phyloP scores from a whole-genome alignment of 345 rosid genomes.

The Toxicodendron radicans region DNA sequence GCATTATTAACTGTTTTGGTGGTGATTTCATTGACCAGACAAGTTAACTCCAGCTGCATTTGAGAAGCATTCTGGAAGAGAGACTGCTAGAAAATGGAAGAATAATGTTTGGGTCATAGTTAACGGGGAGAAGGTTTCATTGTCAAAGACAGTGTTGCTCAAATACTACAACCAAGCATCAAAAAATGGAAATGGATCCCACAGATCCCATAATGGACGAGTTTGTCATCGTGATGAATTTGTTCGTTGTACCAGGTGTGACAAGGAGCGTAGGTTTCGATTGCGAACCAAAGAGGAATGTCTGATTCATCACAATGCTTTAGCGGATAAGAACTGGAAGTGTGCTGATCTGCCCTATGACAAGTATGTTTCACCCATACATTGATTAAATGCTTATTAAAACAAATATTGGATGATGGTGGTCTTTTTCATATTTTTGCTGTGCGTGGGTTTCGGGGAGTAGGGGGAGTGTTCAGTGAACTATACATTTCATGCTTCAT shows the following conservation, averaged over 20 bases:
- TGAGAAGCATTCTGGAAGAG: slow-evolving; percentile 99
- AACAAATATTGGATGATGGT: neutral
- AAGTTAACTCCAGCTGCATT: slow-evolving; percentile 97
- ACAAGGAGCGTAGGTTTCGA: slow-evolving; percentile 87
- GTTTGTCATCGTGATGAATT: slow-evolving; percentile 86
- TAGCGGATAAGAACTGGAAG: slow-evolving; percentile 72
- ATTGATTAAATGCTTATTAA: slow-evolving; percentile 1
- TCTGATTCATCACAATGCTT: slow-evolving; percentile 79
- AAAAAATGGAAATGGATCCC: slow-evolving; percentile 62
- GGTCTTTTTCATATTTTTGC: no score
- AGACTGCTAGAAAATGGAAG: slow-evolving; percentile 98
- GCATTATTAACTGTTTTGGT: slow-evolving; percentile 25
- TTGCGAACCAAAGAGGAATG: slow-evolving; percentile 79
- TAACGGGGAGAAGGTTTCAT: slow-evolving; percentile 87
- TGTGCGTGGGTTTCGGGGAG: no score
- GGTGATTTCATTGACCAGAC: slow-evolving; percentile 46
- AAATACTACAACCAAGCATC: slow-evolving; percentile 79
- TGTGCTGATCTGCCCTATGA: slow-evolving; percentile 75
- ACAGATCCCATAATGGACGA: slow-evolving; percentile 65
- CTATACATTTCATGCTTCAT: neutral
- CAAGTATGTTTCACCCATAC: slow-evolving; percentile 46
- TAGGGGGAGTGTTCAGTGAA: no score
- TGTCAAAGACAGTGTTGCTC: slow-evolving; percentile 88
- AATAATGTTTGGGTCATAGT: slow-evolving; percentile 95
- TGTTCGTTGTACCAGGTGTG: slow-evolving; percentile 67